Evolutionary conservation across 2,329 filamentous ascomycete species (phyloP), one percentile per base, ranked within the genome.

Genomic region (Raffaelea albimanens): DNA sequence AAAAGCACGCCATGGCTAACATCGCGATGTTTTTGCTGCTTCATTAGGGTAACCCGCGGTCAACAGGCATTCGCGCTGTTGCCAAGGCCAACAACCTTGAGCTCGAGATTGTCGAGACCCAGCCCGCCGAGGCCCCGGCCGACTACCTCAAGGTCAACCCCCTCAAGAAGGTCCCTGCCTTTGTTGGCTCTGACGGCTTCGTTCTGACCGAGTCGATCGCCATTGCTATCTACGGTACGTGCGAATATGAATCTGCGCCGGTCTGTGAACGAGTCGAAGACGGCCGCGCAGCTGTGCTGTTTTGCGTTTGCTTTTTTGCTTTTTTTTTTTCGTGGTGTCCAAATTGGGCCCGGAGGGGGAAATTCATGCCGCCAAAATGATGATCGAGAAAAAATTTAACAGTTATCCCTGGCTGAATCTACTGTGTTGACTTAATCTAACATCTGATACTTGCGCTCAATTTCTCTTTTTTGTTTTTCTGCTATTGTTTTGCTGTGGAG

Each of bases 381-480:
- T 86, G 87, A 91, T 79, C 58, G 70, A 75, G 83, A 85, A 72
- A 75, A 75, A 73, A 74, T 76, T 79, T 76, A 83, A 75, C 85
- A 93, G 88, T 95, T 95, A 95, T 95, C 88, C 91, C 91, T 96
- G 87, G 86, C 91, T 93, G 87, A 96, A 94, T 65, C 53, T 60
- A 52, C 51, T 53, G 68, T 96, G 90, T 95, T 89, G 90, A 95
- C 79, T 80, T 75, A 75, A 84, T 70, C 78, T 88, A 91, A 81
- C 86, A 84, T 87, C 83, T 88, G 83, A 89, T 70, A 66, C 66
- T 60, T 59, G 53, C 57, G 57, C 53, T 51, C 56, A 46, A 40
- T 49, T 52, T 53, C 51, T 54, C 50, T 41, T 49, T 52, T 53
- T 55, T 53, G 57, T 58, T 63, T 58, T 60, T 58, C 62, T 57